Percentiles rank a stretch among this genome's conserved stretches.
Conservation (phyloP, 306 rosid genomes). For the Cucumis cinereus region DNA sequence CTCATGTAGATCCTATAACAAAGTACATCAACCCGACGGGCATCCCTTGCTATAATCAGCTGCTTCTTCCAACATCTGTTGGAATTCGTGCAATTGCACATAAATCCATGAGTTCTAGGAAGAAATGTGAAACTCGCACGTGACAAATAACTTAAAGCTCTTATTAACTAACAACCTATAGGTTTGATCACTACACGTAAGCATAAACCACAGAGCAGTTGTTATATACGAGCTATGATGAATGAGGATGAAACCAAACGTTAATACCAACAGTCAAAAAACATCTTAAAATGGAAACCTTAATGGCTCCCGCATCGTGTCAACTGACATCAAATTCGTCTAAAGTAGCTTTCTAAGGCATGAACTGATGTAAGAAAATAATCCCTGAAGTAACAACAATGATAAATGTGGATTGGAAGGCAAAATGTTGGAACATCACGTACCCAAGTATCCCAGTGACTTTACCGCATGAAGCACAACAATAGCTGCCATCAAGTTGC, state of each 20-base stretch:
- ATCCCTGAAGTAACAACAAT: not conserved
- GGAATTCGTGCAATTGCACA: conserved; percentile 15
- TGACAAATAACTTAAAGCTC: not conserved
- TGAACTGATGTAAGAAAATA: not conserved
- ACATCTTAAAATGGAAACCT: not conserved
- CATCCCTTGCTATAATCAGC: conserved; percentile 79
- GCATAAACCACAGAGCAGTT: not conserved
- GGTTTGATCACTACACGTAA: not conserved
- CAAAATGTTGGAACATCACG: conserved; percentile 25
- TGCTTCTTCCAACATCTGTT: conserved; percentile 95
- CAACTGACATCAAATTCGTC: not conserved
- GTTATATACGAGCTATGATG: not conserved
- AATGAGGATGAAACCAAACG: not conserved
- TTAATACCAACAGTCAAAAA: not conserved
- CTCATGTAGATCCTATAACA: conserved; percentile 92
- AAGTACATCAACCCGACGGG: conserved; percentile 82
- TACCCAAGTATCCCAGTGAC: conserved; percentile 95
- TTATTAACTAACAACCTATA: not conserved
- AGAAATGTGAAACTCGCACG: not conserved
- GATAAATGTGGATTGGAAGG: not conserved
- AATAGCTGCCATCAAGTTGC: conserved; percentile 98
- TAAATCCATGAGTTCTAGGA: conserved; percentile 12
- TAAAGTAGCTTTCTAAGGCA: not conserved
- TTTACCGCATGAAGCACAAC: conserved; percentile 98
- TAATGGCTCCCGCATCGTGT: not conserved